Conservation (phyloP, 768 basidiomycete genomes). For the Filobasidium wieringae region DNA sequence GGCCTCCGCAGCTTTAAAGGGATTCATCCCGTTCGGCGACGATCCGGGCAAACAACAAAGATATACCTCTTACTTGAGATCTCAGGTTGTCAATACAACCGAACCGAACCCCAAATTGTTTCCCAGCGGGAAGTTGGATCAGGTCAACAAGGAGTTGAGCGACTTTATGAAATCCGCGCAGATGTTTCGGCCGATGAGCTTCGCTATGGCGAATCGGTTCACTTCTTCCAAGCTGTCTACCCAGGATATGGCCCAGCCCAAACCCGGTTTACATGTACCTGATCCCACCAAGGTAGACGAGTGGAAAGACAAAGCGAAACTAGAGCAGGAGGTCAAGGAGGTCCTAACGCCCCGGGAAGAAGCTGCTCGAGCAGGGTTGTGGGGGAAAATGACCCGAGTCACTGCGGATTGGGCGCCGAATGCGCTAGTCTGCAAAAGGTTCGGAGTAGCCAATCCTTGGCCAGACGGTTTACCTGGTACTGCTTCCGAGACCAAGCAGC, state of each 20-base stretch:
- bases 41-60: constrained; percentile 64
- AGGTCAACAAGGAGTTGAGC: constrained; percentile 66
- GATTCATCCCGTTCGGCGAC: constrained; percentile 75
- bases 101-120: constrained; percentile 45
- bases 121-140: constrained; percentile 52
- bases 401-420: constrained; percentile 64
- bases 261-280: constrained; percentile 40
- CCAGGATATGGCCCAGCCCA: constrained; percentile 35
- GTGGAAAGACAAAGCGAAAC: constrained; percentile 42
- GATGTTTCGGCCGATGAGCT: constrained; percentile 81
- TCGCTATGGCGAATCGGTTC: constrained; percentile 90
- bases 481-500: not conserved
- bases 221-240: constrained; percentile 55
- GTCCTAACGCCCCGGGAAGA: constrained; percentile 55
- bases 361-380: constrained; percentile 80
- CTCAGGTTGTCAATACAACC: constrained; percentile 48
- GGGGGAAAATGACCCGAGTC: constrained; percentile 73
- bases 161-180: constrained; percentile 79
- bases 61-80: constrained; percentile 67
- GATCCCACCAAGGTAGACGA: constrained; percentile 39
- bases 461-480: constrained; percentile 41
- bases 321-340: constrained; percentile 46
- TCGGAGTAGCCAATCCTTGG: constrained; percentile 80
- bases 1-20: constrained; percentile 72
- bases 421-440: constrained; percentile 80